Percentiles rank a stretch among this genome's conserved stretches.
Evolutionary conservation across 2,329 filamentous ascomycete genomes (phyloP).

Genomic region (Neopestalotiopsis clavispora): DNA sequence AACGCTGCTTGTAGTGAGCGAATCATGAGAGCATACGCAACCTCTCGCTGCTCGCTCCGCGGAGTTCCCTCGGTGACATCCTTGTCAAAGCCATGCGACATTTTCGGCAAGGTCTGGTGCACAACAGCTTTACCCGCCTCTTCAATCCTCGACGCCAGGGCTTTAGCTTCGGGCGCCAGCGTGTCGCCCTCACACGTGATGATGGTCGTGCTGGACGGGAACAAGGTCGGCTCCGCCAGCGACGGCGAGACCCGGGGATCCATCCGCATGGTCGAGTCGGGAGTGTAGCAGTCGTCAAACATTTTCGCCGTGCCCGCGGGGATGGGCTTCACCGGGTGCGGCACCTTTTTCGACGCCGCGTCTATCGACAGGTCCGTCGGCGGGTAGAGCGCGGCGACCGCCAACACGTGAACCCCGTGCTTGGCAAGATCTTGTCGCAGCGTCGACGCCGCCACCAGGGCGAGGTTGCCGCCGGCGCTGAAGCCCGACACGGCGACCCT

Average conservation of each 20-base stretch:
- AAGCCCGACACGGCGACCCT: constrained; percentile 12
- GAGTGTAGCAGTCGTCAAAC: constrained; percentile 24
- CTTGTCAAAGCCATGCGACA: constrained; percentile 22
- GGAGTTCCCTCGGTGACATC: constrained; percentile 13
- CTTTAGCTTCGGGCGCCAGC: constrained; percentile 21
- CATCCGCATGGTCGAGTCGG: constrained; percentile 19
- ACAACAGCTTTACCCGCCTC: constrained; percentile 16
- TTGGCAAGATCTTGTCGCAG: neutral
- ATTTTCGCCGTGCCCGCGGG: constrained; percentile 15
- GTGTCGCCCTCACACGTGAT: constrained; percentile 22
- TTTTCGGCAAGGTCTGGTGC: constrained; percentile 16
- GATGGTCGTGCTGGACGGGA: constrained; percentile 21
- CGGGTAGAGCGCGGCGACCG: constrained; percentile 19
- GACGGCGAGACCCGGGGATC: constrained; percentile 23
- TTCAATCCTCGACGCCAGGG: constrained; percentile 13
- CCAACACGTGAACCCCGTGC: constrained; percentile 15
- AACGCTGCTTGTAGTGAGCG: neutral
- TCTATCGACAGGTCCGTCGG: constrained; percentile 20
- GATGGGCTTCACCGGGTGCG: constrained; percentile 21
- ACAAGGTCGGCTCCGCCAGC: constrained; percentile 21
- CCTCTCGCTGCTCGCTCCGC: constrained; percentile 17
- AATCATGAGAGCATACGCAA: constrained; percentile 13
- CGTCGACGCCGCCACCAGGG: constrained; percentile 9
- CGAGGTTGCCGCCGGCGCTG: constrained; percentile 17
- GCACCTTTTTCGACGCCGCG: constrained; percentile 20